These are phyloP conservation scores for Camelina sativa DNA, from an alignment of 345 rosid genomes.

Conservation along the genomic window DNA sequence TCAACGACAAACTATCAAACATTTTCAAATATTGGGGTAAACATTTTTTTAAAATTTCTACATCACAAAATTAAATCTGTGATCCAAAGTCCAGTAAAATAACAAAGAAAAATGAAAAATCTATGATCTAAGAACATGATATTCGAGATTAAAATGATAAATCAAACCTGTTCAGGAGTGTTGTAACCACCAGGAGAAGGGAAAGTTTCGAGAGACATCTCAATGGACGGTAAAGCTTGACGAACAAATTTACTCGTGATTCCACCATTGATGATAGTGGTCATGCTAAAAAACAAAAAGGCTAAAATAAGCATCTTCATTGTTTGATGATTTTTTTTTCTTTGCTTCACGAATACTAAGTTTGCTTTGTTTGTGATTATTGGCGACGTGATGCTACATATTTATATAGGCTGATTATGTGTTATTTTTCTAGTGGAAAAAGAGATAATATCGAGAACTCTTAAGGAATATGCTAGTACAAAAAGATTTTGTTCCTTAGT, in stretches of 20 bases:
- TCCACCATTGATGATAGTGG: conserved; percentile 21
- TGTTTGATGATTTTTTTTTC: not conserved
- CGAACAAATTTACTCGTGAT: conserved; percentile 26
- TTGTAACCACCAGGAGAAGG: conserved; percentile 19
- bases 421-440: no score
- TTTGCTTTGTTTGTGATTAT: no score
- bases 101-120: no score
- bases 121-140: no score
- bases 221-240: conserved; percentile 6
- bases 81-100: no score
- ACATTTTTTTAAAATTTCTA: no score
- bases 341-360: not conserved
- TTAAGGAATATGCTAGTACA: not conserved
- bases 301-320: not conserved
- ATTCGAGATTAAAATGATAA: not conserved
- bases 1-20: no score
- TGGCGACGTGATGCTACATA: not conserved
- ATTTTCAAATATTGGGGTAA: not conserved
- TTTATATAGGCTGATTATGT: not conserved
- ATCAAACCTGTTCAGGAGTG: conserved; percentile 13
- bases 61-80: no score
- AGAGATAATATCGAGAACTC: not conserved
- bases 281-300: not conserved
- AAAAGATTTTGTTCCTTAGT: not conserved
- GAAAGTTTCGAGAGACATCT: conserved; percentile 37